A percentile compares a stretch with the other conserved stretches of the same genome.
These are phyloP conservation scores for Aspergillus incahuasiensis DNA, from an alignment of 495 filamentous ascomycete species.

Conservation along the genomic window DNA sequence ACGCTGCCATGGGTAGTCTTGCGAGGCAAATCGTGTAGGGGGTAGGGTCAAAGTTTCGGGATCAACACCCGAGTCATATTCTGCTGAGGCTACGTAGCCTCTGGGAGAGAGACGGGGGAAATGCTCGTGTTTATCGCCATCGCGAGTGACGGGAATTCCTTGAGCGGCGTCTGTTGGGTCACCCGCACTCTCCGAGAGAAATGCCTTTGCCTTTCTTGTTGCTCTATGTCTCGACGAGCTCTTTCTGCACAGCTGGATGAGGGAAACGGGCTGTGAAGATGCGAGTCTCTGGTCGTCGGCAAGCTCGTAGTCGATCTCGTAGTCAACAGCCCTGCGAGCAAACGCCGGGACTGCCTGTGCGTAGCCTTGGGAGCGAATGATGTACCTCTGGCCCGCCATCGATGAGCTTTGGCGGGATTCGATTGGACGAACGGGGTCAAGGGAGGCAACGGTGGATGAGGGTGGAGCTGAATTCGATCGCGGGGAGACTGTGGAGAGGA, in stretches of 20 bases:
- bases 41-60: background rate
- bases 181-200: background rate
- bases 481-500: no score
- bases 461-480: background rate
- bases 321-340: background rate
- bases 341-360: background rate
- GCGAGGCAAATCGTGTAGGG: slow-evolving; percentile 2
- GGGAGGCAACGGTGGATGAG: background rate
- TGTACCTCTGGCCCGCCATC: slow-evolving; percentile 2
- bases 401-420: background rate
- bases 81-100: slow-evolving; percentile 3
- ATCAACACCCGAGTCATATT: background rate
- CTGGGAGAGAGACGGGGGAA: slow-evolving; percentile 7
- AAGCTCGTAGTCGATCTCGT: slow-evolving; percentile 21
- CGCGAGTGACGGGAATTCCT: background rate
- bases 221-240: slow-evolving; percentile 16
- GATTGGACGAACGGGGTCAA: background rate
- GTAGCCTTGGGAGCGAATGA: background rate
- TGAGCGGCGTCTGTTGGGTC: background rate
- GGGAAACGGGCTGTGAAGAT: slow-evolving; percentile 23
- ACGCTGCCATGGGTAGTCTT: background rate
- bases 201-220: slow-evolving; percentile 10
- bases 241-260: slow-evolving; percentile 16
- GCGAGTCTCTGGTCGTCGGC: slow-evolving; percentile 18
- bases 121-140: slow-evolving; percentile 4